phyloP scores from a whole-genome alignment of 2,329 filamentous ascomycete genomes.

The Sarocladiaceae sp. region DNA sequence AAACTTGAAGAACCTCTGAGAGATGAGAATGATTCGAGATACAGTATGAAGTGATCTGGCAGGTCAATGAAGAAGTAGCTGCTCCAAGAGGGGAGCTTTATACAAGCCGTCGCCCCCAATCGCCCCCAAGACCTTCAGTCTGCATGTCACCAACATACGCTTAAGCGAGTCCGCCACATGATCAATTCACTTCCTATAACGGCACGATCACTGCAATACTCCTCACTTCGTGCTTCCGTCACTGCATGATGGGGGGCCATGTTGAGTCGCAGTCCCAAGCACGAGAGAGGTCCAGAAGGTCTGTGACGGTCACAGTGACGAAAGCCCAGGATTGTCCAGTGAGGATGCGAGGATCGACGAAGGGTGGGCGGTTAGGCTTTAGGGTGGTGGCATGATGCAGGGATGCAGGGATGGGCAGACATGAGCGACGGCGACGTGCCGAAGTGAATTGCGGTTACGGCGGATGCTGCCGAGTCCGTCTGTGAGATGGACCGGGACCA shows the following conservation, averaged over 20 bases:
- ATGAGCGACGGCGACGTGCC: too few species aligned
- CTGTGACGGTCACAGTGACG: slow-evolving; percentile 8
- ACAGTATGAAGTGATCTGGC: too few species aligned
- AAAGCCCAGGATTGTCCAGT: slow-evolving; percentile 1
- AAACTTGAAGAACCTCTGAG: too few species aligned
- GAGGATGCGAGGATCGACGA: slow-evolving; percentile 2
- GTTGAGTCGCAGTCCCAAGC: too few species aligned
- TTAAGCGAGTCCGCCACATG: neutral
- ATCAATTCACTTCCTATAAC: slow-evolving; percentile 1
- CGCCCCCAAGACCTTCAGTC: neutral
- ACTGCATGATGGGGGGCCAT: too few species aligned
- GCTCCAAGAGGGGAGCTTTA: neutral
- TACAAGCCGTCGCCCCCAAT: slow-evolving; percentile 2
- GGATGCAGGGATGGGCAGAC: slow-evolving; percentile 7
- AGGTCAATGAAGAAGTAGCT: neutral
- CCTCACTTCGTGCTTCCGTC: neutral
- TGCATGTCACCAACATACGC: slow-evolving; percentile 2
- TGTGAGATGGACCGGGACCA: too few species aligned
- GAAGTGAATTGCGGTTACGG: too few species aligned
- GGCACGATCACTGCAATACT: neutral
- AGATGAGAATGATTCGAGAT: too few species aligned
- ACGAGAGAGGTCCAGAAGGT: slow-evolving; percentile 2
- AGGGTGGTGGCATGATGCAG: neutral
- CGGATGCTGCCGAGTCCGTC: too few species aligned
- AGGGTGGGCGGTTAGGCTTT: slow-evolving; percentile 1